A percentile compares a stretch with the other conserved stretches of the same genome.
These are phyloP conservation scores for Lipomyces mesembrius DNA, from an alignment of 805 yeast species.

Conservation along the genomic window DNA sequence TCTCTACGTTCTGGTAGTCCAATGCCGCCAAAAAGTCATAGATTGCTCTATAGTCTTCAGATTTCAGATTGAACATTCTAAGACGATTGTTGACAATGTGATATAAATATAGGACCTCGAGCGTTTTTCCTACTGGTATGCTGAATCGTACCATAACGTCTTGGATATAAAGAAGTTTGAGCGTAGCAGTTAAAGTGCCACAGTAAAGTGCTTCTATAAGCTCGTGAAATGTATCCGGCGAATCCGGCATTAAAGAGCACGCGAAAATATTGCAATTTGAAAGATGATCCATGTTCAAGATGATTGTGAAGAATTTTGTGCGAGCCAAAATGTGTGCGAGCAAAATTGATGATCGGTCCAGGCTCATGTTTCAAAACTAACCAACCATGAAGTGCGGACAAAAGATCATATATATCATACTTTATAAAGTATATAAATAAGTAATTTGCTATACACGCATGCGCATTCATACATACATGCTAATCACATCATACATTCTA, in stretches of 20 bases:
- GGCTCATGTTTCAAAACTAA: not conserved
- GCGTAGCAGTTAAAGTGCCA: not conserved
- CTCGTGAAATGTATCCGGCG: not conserved
- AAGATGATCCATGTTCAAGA: not conserved
- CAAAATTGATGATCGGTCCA: not conserved
- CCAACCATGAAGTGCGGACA: not conserved
- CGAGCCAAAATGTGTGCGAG: not conserved
- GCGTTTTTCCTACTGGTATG: not conserved
- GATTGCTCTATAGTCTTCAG: constrained; percentile 2
- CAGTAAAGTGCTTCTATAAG: not conserved
- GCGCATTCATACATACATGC: not conserved
- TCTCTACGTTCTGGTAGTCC: constrained; percentile 5
- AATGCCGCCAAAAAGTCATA: constrained; percentile 11
- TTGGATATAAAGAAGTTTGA: not conserved
- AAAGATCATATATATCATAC: not conserved
- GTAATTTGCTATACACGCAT: not conserved
- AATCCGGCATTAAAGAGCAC: not conserved
- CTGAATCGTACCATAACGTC: not conserved
- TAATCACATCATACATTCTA: not conserved
- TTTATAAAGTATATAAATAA: not conserved
- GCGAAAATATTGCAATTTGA: not conserved
- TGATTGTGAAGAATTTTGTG: not conserved
- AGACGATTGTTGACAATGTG: not conserved
- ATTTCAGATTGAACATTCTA: not conserved
- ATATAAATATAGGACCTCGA: not conserved